A percentile compares a stretch with the other conserved stretches of the same genome.
These are phyloP conservation scores for Tylopilus cervinicoccineus DNA, from an alignment of 768 basidiomycete species.

Conservation along the genomic window DNA sequence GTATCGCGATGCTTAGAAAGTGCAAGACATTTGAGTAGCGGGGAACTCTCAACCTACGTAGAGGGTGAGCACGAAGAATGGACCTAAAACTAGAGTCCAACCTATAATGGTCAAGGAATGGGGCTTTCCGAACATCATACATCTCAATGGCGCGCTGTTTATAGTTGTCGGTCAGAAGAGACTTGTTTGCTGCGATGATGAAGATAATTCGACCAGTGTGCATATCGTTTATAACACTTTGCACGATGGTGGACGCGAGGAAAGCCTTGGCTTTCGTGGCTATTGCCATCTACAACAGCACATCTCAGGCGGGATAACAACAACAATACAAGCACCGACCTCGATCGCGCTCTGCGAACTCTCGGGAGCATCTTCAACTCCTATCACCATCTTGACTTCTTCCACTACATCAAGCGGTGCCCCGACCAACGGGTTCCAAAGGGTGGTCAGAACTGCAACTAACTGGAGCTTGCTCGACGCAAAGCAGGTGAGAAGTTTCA, in stretches of 20 bases:
- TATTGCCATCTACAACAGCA: constrained; percentile 69
- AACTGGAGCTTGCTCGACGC: constrained; percentile 74
- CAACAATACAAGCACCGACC: constrained; percentile 42
- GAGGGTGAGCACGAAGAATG: neutral
- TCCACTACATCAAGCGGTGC: constrained; percentile 63
- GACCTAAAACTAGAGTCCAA: constrained; percentile 17
- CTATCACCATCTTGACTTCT: constrained; percentile 56
- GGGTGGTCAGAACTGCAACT: constrained; percentile 69
- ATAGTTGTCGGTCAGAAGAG: constrained; percentile 89
- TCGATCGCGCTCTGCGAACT: constrained; percentile 82
- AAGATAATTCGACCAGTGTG: constrained; percentile 77
- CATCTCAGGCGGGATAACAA: neutral
- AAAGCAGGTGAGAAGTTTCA: constrained; percentile 78
- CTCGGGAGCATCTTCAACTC: constrained; percentile 51
- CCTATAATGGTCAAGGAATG: constrained; percentile 85
- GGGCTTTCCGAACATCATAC: constrained; percentile 62
- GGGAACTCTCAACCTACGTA: constrained; percentile 71
- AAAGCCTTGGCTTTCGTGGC: constrained; percentile 82
- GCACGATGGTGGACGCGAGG: constrained; percentile 76
- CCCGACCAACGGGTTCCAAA: constrained; percentile 83
- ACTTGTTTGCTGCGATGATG: constrained; percentile 55
- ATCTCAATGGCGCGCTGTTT: constrained; percentile 70
- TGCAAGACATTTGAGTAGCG: constrained; percentile 75
- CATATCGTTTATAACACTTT: constrained; percentile 84
- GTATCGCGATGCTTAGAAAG: constrained; percentile 68